These are phyloP conservation scores for Fusarium tricinctum DNA, from an alignment of 2,329 filamentous ascomycete genomes.

Conservation along the genomic window DNA sequence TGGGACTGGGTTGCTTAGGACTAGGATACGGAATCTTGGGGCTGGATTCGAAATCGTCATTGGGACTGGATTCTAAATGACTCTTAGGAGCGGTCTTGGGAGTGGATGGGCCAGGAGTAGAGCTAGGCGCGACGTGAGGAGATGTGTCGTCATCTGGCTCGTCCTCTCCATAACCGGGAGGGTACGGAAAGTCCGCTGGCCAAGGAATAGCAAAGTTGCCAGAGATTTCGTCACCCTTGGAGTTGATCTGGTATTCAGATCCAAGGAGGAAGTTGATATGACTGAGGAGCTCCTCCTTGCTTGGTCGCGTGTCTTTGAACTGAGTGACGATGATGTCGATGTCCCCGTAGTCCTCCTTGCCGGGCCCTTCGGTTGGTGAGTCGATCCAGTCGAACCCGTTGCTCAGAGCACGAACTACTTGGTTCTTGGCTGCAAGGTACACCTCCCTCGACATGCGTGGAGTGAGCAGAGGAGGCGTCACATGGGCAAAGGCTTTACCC, in stretches of 20 bases:
- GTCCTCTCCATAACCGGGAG: not conserved
- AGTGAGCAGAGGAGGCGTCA: conserved; percentile 64
- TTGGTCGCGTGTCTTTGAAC: conserved; percentile 39
- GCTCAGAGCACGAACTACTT: conserved; percentile 62
- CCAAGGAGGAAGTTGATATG: conserved; percentile 55
- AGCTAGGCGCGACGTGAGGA: not conserved
- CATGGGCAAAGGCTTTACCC: conserved; percentile 70
- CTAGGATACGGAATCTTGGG: not conserved
- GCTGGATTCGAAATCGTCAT: not conserved
- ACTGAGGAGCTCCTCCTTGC: conserved; percentile 51
- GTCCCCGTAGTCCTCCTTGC: conserved; percentile 77
- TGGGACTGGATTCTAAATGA: no score
- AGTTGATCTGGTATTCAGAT: conserved; percentile 58
- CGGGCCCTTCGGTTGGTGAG: conserved; percentile 76
- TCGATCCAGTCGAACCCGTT: conserved; percentile 65
- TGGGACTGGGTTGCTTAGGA: not conserved
- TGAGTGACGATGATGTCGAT: conserved; percentile 76
- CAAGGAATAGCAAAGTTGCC: conserved; percentile 70
- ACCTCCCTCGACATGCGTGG: conserved; percentile 74
- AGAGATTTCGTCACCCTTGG: conserved; percentile 45
- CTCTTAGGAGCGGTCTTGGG: not conserved
- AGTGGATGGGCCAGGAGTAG: not conserved
- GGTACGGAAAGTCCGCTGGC: conserved; percentile 53
- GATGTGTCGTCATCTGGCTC: not conserved
- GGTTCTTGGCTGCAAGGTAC: conserved; percentile 67